phyloP scores from a whole-genome alignment of 2,329 filamentous ascomycete genomes.

The Aspergillus sp. region DNA sequence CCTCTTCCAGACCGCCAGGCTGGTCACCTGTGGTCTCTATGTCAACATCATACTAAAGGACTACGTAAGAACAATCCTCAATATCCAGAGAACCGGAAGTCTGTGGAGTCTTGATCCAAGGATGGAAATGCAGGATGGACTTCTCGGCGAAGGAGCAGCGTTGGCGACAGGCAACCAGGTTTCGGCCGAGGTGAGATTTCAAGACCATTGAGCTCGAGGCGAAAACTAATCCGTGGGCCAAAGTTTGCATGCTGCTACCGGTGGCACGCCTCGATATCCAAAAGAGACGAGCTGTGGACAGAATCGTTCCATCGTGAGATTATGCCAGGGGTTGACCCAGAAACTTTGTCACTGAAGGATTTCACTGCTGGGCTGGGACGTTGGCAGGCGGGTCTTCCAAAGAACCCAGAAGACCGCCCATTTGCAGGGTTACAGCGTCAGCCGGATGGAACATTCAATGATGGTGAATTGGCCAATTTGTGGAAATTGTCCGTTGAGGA shows the following conservation, averaged over 20 bases:
- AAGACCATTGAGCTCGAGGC: background rate
- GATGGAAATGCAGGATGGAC: conserved; percentile 58
- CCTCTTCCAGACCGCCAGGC: conserved; percentile 59
- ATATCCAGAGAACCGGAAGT: conserved; percentile 62
- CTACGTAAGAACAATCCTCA: conserved; percentile 65
- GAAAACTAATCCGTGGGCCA: background rate
- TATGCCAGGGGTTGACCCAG: conserved; percentile 45
- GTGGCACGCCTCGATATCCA: conserved; percentile 66
- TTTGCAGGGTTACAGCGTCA: conserved; percentile 56
- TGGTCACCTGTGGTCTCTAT: conserved; percentile 60
- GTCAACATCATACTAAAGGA: conserved; percentile 62
- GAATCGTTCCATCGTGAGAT: conserved; percentile 58
- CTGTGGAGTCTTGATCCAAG: conserved; percentile 68
- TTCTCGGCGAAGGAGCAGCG: conserved; percentile 51
- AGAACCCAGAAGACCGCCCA: conserved; percentile 53
- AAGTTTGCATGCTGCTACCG: conserved; percentile 66
- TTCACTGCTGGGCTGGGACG: conserved; percentile 44
- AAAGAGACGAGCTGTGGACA: conserved; percentile 66
- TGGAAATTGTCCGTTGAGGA: conserved; percentile 65
- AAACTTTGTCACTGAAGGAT: conserved; percentile 42
- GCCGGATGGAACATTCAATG: conserved; percentile 58
- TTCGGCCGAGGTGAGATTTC: conserved; percentile 55
- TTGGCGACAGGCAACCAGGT: conserved; percentile 69
- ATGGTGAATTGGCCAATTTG: conserved; percentile 61
- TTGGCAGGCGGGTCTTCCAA: conserved; percentile 48